Base-by-base conservation (phyloP, 2,329 filamentous ascomycete species). In the Thielaviopsis euricoi region DNA sequence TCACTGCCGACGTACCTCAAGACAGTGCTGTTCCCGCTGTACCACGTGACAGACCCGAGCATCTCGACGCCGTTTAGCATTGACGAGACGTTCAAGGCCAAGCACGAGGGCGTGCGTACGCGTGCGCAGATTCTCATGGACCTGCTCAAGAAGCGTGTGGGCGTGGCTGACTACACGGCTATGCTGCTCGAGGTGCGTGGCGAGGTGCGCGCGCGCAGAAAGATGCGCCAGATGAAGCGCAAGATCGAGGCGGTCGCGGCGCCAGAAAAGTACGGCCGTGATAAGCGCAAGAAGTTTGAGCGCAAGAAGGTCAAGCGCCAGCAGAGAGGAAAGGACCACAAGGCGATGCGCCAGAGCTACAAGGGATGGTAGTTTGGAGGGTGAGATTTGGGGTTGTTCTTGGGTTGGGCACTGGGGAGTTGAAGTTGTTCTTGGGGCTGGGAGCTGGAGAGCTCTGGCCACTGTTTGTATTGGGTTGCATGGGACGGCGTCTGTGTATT, bases 191-290 rank as follows among this genome's bases (percentile, higher is more conserved):
- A 78, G 48, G 87, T 94, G 6, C 81, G 88, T 61, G 82, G 86
- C 56, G 79, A 77, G 17, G 83, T 93, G n/a, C 80, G 79, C 66
- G 77, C 78, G 62, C 81, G 85, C 65, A 77, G 93, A 63, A 81
- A 88, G 67, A 80, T 83, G 65, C 76, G 94, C 62, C 81, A 85
- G 57, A 81, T 78, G 62, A 98, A 98, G 79, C 80, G 93, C 65
- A 87, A 88, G 71, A 87, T 97, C 62, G 90, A 94, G 67, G 87
- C 87, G 12, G 83, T 98, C 23, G 79, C 79, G 54, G 81, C 86
- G 66, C 93, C 93, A 1, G 91, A 93, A 71, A 85, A 77, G 67
- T 82, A 83, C 64, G 87, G 83, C 26, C 76, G 78, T 66, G 83
- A 86, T 64, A 96, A 96, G 81, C 82, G 80, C 68, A 87, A 85